Percentiles rank a stretch among this genome's conserved stretches.
These are phyloP conservation scores for Spatholobus suberectus DNA, from an alignment of 306 rosid species.

Conservation along the genomic window DNA sequence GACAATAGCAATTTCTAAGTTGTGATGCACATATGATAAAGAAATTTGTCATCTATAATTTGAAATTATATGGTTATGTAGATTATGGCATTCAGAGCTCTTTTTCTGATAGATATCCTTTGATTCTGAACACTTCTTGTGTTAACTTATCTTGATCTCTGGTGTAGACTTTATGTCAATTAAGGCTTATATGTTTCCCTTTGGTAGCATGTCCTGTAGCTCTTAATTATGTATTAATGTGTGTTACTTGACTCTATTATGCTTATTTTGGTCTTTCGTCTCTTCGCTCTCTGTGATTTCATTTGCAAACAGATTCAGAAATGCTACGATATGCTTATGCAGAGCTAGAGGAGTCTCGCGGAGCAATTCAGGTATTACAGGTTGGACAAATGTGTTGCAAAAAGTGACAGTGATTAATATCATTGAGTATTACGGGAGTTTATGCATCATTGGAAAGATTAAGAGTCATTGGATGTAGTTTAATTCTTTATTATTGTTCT, in stretches of 20 bases:
- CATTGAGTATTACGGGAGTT: background rate
- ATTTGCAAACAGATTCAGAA: constrained; percentile 63
- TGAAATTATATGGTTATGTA: constrained; percentile 28
- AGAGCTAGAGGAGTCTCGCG: constrained; percentile 98
- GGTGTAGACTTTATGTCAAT: background rate
- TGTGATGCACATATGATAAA: background rate
- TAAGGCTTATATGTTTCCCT: constrained; percentile 17
- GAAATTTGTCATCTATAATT: background rate
- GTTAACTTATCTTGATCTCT: background rate
- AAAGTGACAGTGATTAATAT: background rate
- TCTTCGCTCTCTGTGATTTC: constrained; percentile 4
- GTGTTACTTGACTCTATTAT: background rate
- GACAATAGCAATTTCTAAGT: background rate
- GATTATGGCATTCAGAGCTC: background rate
- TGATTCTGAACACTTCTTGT: background rate
- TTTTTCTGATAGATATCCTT: constrained; percentile 26
- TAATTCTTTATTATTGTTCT: background rate
- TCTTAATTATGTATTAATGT: background rate
- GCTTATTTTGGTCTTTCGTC: background rate
- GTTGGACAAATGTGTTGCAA: constrained; percentile 24
- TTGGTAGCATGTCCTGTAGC: background rate
- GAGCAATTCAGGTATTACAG: constrained; percentile 80
- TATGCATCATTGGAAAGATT: background rate
- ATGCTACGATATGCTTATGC: constrained; percentile 96
- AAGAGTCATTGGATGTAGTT: background rate